Percentiles rank a stretch among this genome's conserved stretches.
Evolutionary conservation across 2,329 filamentous ascomycete species (phyloP).

Genomic region (Hypoxylon rubiginosum): DNA sequence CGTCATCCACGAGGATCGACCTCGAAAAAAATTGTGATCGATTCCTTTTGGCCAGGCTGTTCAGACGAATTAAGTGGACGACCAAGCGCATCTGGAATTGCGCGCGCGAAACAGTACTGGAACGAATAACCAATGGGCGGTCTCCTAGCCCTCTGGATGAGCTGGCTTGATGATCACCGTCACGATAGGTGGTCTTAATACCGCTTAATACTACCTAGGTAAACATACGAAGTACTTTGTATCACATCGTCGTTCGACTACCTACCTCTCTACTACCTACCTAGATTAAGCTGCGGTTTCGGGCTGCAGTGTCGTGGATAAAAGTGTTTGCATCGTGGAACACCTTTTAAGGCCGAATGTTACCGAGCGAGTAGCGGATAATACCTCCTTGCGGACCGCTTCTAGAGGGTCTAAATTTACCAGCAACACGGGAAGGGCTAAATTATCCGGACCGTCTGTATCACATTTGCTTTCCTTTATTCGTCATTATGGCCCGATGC

Average conservation of each 20-base stretch:
- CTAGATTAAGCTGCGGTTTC: background rate
- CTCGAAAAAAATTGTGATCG: background rate
- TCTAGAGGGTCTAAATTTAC: conserved; percentile 1
- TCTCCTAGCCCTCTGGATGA: conserved; percentile 18
- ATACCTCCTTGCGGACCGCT: background rate
- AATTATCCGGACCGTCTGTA: conserved; percentile 35
- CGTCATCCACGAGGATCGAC: conserved; percentile 16
- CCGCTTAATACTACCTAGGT: background rate
- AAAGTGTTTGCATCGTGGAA: background rate
- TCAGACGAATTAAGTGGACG: conserved; percentile 23
- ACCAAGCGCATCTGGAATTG: conserved; percentile 25
- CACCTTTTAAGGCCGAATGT: background rate
- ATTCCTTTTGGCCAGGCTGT: background rate
- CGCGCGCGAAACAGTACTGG: conserved; percentile 12
- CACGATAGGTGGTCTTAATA: background rate
- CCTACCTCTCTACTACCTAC: background rate
- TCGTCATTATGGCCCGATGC: background rate
- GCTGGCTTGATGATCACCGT: conserved; percentile 22
- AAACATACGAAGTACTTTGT: background rate
- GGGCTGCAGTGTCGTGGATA: background rate
- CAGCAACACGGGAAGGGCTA: conserved; percentile 16
- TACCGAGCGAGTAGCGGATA: background rate
- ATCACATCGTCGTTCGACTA: conserved; percentile 18
- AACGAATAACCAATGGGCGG: conserved; percentile 27
- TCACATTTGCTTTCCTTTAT: background rate